These are phyloP conservation scores for Elsinoe australis DNA, from an alignment of 2,329 filamentous ascomycete genomes.

Conservation along the genomic window DNA sequence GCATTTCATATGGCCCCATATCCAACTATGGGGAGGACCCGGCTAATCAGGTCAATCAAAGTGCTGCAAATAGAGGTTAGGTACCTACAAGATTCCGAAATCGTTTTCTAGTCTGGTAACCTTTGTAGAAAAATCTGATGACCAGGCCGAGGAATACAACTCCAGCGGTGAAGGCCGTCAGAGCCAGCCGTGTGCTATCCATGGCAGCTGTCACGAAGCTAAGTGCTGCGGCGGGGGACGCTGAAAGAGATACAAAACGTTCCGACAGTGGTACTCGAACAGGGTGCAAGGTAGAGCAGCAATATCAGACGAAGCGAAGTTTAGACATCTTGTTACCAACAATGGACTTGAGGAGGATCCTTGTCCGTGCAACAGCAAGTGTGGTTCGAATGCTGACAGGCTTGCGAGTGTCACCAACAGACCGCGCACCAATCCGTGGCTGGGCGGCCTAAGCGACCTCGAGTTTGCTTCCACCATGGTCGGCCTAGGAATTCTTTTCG, in stretches of 20 bases:
- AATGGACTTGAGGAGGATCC: too few species aligned
- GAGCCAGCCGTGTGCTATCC: background rate
- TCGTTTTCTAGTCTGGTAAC: conserved; percentile 10
- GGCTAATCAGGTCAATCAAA: background rate
- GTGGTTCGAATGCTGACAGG: conserved; percentile 1
- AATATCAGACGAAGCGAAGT: background rate
- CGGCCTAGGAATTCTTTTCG: too few species aligned
- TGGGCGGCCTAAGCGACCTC: too few species aligned
- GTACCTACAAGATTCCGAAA: background rate
- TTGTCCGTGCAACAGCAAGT: background rate
- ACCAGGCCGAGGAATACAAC: background rate
- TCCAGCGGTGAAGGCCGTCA: background rate
- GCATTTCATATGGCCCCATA: conserved; percentile 10
- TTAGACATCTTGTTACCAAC: background rate
- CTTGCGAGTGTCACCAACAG: too few species aligned
- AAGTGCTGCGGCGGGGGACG: background rate
- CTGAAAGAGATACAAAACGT: background rate
- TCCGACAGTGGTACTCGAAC: too few species aligned
- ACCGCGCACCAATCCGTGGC: too few species aligned
- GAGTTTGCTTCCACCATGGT: too few species aligned
- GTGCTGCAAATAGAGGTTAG: background rate
- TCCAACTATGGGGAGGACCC: conserved; percentile 12
- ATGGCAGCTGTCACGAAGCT: background rate
- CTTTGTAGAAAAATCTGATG: conserved; percentile 3
- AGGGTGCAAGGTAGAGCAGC: background rate